Conservation (phyloP, 208 protist genomes). For the Borovskyia barvae region DNA sequence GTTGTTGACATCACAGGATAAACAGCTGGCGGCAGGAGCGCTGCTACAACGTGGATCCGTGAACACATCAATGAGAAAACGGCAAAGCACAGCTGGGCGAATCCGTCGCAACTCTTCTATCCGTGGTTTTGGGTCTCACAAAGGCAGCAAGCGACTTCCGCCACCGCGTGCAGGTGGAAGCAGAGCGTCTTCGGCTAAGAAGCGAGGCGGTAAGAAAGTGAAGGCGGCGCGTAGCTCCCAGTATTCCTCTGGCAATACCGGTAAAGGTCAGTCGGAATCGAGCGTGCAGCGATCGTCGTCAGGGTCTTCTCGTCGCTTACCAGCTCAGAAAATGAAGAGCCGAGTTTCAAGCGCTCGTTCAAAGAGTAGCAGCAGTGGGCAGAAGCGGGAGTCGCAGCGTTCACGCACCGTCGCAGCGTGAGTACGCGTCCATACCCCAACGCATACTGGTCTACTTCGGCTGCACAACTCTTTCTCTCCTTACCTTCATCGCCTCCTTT, state of each 20-base stretch:
- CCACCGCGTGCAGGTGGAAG: not conserved
- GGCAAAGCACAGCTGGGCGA: slow-evolving; percentile 10
- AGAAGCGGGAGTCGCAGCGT: not conserved
- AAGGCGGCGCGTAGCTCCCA: not conserved
- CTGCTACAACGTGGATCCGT: slow-evolving; percentile 13
- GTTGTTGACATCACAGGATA: slow-evolving; percentile 19
- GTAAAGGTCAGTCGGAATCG: not conserved
- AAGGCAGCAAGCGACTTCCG: slow-evolving; percentile 4
- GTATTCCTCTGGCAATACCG: not conserved
- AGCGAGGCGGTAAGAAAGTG: not conserved
- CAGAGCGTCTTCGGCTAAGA: slow-evolving; percentile 1
- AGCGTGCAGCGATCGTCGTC: slow-evolving; percentile 1
- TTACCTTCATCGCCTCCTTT: too few relatives aligned
- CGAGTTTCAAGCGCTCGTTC: not conserved
- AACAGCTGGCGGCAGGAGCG: not conserved
- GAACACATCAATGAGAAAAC: slow-evolving; percentile 6
- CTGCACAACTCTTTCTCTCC: too few relatives aligned
- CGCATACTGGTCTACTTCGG: too few relatives aligned
- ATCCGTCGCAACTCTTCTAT: slow-evolving; percentile 9
- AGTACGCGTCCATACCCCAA: too few relatives aligned
- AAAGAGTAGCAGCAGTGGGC: not conserved
- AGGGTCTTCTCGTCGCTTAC: not conserved
- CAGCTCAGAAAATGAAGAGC: not conserved
- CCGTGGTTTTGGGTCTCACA: not conserved
- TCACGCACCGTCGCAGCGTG: not conserved